phyloP scores from a whole-genome alignment of 2,329 filamentous ascomycete genomes.

The Shiraia sp. region DNA sequence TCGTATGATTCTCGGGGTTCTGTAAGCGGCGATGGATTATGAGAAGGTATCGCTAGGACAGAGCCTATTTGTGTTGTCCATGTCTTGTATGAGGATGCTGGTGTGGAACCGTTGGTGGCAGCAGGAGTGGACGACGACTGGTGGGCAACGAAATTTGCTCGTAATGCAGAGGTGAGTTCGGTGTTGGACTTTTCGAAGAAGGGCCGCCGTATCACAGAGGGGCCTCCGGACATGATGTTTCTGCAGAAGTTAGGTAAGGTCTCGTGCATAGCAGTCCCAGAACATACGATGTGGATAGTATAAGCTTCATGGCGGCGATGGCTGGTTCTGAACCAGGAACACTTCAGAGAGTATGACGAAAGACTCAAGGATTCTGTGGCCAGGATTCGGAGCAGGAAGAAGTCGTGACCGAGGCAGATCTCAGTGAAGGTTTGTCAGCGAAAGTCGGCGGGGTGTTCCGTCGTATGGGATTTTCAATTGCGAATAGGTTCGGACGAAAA shows the following conservation, averaged over 20 bases:
- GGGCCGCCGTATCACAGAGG: conserved; percentile 80
- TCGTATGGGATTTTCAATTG: background rate
- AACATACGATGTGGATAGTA: conserved; percentile 85
- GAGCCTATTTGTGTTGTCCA: conserved; percentile 66
- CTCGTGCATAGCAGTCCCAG: background rate
- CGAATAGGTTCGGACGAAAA: background rate
- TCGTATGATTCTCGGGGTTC: conserved; percentile 88
- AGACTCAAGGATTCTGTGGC: background rate
- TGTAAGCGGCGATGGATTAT: conserved; percentile 69
- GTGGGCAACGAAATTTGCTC: conserved; percentile 77
- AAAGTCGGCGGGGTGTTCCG: conserved; percentile 12
- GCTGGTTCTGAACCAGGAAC: background rate
- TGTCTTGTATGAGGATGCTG: conserved; percentile 49
- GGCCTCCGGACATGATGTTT: conserved; percentile 84
- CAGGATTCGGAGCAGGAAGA: background rate
- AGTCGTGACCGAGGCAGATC: background rate
- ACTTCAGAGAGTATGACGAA: background rate
- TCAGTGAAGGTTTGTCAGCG: conserved; percentile 24
- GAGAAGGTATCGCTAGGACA: conserved; percentile 74
- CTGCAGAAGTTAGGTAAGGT: conserved; percentile 61
- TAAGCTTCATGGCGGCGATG: conserved; percentile 69
- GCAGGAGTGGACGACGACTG: conserved; percentile 60
- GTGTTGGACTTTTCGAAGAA: conserved; percentile 84
- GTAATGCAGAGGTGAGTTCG: conserved; percentile 86
- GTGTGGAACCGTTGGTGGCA: conserved; percentile 31